Conservation (phyloP, 176 grass and related monocot genomes). For the Aegilops sharonensis region DNA sequence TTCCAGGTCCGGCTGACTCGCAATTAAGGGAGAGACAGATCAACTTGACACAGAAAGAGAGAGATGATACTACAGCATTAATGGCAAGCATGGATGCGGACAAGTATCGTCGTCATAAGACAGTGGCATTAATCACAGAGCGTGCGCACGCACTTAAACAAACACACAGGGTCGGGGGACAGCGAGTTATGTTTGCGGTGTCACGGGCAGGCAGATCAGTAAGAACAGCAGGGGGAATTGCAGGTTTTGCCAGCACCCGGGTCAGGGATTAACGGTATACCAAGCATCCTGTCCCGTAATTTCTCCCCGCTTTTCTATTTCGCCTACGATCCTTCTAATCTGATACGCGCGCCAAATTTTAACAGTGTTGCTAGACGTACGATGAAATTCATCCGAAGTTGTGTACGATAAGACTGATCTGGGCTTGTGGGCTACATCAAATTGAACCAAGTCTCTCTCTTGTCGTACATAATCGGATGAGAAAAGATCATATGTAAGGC, state of each 20-base stretch:
- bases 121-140: conserved; percentile 24
- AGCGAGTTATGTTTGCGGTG: conserved; percentile 12
- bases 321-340: background rate
- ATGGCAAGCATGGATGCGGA: conserved; percentile 2
- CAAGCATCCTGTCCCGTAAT: background rate
- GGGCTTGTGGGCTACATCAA: no score
- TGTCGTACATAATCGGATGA: no score
- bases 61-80: conserved; percentile 22
- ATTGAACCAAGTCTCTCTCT: no score
- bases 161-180: background rate
- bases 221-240: conserved; percentile 35
- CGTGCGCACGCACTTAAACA: conserved; percentile 24
- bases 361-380: no score
- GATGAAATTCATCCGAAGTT: no score
- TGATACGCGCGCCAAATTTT: background rate
- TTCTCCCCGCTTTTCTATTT: background rate
- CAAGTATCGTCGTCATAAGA: background rate
- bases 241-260: conserved; percentile 13
- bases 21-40: background rate
- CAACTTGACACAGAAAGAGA: background rate
- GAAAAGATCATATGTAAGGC: no score
- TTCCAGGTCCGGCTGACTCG: no score
- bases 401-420: no score
- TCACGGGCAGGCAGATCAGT: background rate
- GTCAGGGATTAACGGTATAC: conserved; percentile 44